Evolutionary conservation across 441 rosid species (phyloP), one percentile per base, ranked within the genome.

Genomic region (Gossypium davidsonii): DNA sequence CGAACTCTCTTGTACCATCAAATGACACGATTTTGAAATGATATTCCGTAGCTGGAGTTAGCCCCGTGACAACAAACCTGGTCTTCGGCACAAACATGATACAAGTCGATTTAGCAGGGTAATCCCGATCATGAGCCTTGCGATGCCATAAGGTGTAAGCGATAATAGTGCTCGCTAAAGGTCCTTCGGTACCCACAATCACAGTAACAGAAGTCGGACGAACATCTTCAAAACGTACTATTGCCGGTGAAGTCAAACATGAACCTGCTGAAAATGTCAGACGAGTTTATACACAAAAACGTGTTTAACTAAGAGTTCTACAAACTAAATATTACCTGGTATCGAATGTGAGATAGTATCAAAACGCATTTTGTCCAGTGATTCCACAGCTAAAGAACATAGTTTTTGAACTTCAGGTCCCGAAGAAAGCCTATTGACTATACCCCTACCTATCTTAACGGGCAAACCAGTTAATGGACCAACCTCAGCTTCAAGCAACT

Each of bases 391-490:
- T 51, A 58, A 12, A 77, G 88, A 79, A 58, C 99, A 95, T n/a
- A 85, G 83, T 73, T 85, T 86, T 85, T 91, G 97, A 75, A 89
- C 88, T 74, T 87, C 90, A 1, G 89, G 80, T 55, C 99, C 98
- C 1, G 87, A 83, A 44, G 94, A 82, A 83, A 95, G 96, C 83
- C 97, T 84, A 79, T 90, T 91, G 61, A 93, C 97, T 15, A 90
- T 91, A 68, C 97, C 98, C 70, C 97, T 83, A 69, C 94, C 94
- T 87, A 90, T 93, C 84, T 90, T 93, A 71, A 84, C 91, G 3
- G 96, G 95, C 78, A 86, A 69, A 69, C 93, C 97, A 26, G 89
- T 85, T 74, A 93, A 81, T 2, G 88, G 92, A 73, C 98, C 98
- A 52, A 95, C 93, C 57, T 95, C 98, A 79, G 76, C 86, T 80